phyloP scores from a whole-genome alignment of 2,329 filamentous ascomycete genomes.

The Aspergillus piperis region DNA sequence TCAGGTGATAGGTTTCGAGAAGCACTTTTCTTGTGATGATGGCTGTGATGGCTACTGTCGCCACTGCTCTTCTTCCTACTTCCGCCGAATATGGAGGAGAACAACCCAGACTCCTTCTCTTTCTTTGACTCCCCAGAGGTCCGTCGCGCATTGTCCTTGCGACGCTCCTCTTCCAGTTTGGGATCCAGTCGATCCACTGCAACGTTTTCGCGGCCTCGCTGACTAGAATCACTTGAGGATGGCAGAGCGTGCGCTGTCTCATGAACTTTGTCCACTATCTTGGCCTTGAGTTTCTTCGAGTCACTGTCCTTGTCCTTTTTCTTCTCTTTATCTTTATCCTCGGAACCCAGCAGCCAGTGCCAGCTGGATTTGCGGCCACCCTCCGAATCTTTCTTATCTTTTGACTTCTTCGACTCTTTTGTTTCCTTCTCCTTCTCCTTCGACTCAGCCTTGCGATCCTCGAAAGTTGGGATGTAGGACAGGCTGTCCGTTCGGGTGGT shows the following conservation, averaged over 20 bases:
- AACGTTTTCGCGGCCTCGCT: conserved; percentile 71
- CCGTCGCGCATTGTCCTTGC: conserved; percentile 76
- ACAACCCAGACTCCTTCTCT: conserved; percentile 83
- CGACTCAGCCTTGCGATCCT: conserved; percentile 73
- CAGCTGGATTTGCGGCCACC: conserved; percentile 73
- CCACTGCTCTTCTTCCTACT: conserved; percentile 83
- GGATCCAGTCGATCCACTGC: conserved; percentile 77
- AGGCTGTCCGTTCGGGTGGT: conserved; percentile 73
- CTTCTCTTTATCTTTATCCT: conserved; percentile 63
- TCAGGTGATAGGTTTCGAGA: conserved; percentile 79
- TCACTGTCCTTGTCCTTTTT: conserved; percentile 68
- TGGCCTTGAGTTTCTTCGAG: conserved; percentile 57
- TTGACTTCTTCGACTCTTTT: conserved; percentile 70
- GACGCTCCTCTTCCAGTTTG: conserved; percentile 69
- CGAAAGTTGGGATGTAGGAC: conserved; percentile 75
- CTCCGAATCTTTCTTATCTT: conserved; percentile 73
- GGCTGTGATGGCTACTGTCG: conserved; percentile 52
- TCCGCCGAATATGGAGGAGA: conserved; percentile 89
- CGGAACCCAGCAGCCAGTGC: conserved; percentile 72
- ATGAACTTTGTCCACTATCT: conserved; percentile 57
- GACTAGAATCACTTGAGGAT: conserved; percentile 73
- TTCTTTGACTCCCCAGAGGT: conserved; percentile 69
- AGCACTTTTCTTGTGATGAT: conserved; percentile 68
- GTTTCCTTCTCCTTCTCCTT: conserved; percentile 67
- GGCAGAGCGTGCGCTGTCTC: conserved; percentile 84